phyloP scores from a whole-genome alignment of 2,329 filamentous ascomycete genomes.

The Claviceps sp. region DNA sequence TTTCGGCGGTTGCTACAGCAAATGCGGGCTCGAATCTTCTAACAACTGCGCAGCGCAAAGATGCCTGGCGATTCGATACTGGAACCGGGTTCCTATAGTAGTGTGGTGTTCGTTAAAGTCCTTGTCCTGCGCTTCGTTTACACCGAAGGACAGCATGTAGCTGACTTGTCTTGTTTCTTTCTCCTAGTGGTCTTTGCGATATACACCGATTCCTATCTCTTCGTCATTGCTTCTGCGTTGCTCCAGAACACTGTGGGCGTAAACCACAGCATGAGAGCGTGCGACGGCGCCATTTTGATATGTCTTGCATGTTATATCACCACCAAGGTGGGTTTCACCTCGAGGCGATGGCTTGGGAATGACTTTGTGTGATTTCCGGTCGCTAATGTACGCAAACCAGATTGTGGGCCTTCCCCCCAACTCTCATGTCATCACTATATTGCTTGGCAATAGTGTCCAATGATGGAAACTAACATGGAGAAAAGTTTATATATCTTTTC shows the following conservation, averaged over 20 bases:
- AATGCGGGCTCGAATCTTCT: not conserved
- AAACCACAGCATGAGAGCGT: conserved; percentile 35
- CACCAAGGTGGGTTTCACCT: conserved; percentile 36
- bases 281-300: conserved; percentile 44
- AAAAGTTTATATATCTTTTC: conserved; percentile 49
- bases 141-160: not conserved
- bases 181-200: conserved; percentile 43
- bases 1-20: not conserved
- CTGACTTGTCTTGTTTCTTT: not conserved
- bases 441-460: not conserved
- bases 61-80: conserved; percentile 22
- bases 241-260: conserved; percentile 44
- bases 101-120: conserved; percentile 24
- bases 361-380: not conserved
- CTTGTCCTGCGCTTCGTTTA: not conserved
- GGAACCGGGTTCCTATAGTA: conserved; percentile 27
- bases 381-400: conserved; percentile 8
- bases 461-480: not conserved
- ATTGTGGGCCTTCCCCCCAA: conserved; percentile 15
- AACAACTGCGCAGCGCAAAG: conserved; percentile 20
- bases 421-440: no score
- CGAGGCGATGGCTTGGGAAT: not conserved
- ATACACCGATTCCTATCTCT: conserved; percentile 46
- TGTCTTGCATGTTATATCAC: conserved; percentile 50
- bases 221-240: conserved; percentile 43